phyloP scores from a whole-genome alignment of 148 eudicot genomes.

The Silene latifolia region DNA sequence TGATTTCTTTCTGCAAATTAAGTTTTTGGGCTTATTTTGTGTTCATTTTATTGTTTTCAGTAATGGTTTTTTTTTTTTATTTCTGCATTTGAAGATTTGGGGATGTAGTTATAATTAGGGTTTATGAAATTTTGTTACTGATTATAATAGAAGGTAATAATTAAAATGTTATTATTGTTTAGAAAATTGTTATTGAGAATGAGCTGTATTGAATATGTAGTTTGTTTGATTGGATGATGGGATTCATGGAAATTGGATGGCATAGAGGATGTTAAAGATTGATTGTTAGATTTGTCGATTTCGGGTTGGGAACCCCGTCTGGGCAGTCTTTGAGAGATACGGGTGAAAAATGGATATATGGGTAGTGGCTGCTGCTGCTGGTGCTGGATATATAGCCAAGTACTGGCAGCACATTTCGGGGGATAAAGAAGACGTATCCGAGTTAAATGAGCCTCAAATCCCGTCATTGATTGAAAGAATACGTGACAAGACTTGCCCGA shows the following conservation, averaged over 20 bases:
- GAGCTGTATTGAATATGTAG: constrained; percentile 12
- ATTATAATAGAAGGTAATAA: background rate
- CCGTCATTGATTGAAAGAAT: constrained; percentile 23
- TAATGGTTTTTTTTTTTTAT: no score
- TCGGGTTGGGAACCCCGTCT: constrained; percentile 23
- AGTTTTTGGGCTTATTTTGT: constrained; percentile 11
- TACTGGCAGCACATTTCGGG: constrained; percentile 41
- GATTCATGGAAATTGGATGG: constrained; percentile 27
- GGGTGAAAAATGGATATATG: constrained; percentile 71
- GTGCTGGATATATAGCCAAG: constrained; percentile 78
- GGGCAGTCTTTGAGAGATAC: background rate
- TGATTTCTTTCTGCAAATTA: constrained; percentile 1
- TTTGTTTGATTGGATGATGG: constrained; percentile 24
- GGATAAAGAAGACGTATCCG: constrained; percentile 38
- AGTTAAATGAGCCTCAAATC: constrained; percentile 32
- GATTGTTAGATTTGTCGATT: constrained; percentile 21
- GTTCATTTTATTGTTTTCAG: constrained; percentile 13
- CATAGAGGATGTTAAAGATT: constrained; percentile 20
- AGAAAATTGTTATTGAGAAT: background rate
- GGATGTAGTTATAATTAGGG: constrained; percentile 17
- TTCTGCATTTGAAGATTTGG: no score
- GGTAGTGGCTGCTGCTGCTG: constrained; percentile 81
- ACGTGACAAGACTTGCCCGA: constrained; percentile 31
- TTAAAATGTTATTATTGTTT: background rate
- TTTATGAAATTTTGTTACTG: constrained; percentile 12